Percentiles rank a stretch among this genome's conserved stretches.
Evolutionary conservation across 805 yeast species (phyloP).

Genomic region (Lipomyces orientalis): DNA sequence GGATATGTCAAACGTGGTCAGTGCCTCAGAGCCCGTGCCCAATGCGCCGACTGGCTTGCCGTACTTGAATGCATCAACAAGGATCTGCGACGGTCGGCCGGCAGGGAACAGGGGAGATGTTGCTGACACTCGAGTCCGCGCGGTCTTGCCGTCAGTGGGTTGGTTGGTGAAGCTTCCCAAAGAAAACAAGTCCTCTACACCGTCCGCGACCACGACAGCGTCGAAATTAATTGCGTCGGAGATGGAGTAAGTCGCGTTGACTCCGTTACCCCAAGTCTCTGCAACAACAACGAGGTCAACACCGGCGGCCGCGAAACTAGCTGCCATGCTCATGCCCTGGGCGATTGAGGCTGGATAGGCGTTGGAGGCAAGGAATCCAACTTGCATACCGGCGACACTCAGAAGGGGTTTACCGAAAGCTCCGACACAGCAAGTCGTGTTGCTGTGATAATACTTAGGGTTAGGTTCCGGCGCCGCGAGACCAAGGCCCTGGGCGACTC

Average conservation of each 20-base stretch:
- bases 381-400: conserved; percentile 10
- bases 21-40: conserved; percentile 2
- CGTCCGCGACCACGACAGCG: conserved; percentile 11
- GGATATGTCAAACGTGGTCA: conserved; percentile 8
- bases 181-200: conserved; percentile 10
- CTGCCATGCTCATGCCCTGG: conserved; percentile 9
- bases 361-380: conserved; percentile 11
- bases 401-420: conserved; percentile 6
- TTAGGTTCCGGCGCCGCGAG: conserved; percentile 1
- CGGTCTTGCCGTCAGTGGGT: neutral
- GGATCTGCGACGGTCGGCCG: conserved; percentile 13
- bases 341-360: conserved; percentile 6
- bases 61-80: conserved; percentile 20
- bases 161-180: conserved; percentile 10
- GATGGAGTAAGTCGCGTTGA: conserved; percentile 8
- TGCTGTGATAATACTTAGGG: conserved; percentile 13
- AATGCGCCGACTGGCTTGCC: conserved; percentile 14
- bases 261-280: conserved; percentile 10
- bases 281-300: conserved; percentile 8
- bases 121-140: conserved; percentile 4
- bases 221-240: conserved; percentile 9
- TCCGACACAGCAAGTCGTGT: conserved; percentile 8
- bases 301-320: conserved; percentile 7
- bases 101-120: conserved; percentile 11
- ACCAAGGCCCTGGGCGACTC: conserved; percentile 7